These are phyloP conservation scores for Pseudogymnoascus sp. DNA, from an alignment of 2,329 filamentous ascomycete genomes.

Conservation along the genomic window DNA sequence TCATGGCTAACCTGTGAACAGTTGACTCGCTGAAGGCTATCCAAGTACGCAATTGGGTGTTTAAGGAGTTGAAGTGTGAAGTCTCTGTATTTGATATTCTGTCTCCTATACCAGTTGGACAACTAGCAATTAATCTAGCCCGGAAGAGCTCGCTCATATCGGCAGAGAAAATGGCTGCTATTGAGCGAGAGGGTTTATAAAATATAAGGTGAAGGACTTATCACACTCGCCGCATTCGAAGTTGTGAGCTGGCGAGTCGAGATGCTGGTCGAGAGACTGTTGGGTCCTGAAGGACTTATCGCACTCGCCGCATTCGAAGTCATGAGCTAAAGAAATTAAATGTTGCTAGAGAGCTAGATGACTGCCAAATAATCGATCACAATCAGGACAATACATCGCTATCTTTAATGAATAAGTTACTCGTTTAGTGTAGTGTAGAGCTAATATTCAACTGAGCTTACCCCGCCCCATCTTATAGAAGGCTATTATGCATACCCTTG, in stretches of 20 bases:
- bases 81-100: constrained; percentile 43
- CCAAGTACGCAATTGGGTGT: constrained; percentile 44
- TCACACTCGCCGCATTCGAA: constrained; percentile 11
- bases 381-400: neutral
- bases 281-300: neutral
- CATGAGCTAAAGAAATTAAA: neutral
- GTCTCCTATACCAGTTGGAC: neutral
- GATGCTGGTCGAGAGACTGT: constrained; percentile 15
- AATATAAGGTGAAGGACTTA: neutral
- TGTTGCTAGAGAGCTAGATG: constrained; percentile 1
- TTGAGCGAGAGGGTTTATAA: neutral
- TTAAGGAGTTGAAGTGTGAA: constrained; percentile 36
- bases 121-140: neutral
- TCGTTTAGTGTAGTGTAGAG: neutral
- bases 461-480: neutral
- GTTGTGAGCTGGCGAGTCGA: constrained; percentile 13
- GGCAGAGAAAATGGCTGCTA: neutral
- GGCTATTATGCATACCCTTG: neutral
- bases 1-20: constrained; percentile 30
- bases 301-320: neutral
- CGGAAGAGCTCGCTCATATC: neutral
- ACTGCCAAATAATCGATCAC: constrained; percentile 5
- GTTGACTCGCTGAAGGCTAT: constrained; percentile 47
- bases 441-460: neutral
- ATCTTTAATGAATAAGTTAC: constrained; percentile 1